These are phyloP conservation scores for Termitomyces sp. DNA, from an alignment of 768 basidiomycete genomes.

Conservation along the genomic window DNA sequence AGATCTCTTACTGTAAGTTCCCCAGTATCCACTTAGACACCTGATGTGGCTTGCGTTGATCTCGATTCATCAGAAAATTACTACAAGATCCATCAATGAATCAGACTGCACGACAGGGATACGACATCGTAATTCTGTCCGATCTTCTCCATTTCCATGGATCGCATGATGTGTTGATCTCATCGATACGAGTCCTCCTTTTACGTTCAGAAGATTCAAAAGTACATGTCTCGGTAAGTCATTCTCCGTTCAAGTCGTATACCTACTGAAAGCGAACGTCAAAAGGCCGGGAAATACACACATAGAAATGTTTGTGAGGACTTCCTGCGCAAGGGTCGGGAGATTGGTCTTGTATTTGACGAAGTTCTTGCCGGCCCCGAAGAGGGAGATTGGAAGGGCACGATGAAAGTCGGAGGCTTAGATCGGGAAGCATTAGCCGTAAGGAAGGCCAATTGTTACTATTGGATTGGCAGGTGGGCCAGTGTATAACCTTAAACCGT, in stretches of 20 bases:
- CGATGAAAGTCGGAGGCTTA: slow-evolving; percentile 38
- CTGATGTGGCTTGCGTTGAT: background rate
- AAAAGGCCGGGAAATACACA: slow-evolving; percentile 56
- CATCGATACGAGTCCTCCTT: slow-evolving; percentile 46
- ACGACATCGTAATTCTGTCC: slow-evolving; percentile 60
- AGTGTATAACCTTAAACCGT: background rate
- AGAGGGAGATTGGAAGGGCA: slow-evolving; percentile 43
- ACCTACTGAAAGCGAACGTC: background rate
- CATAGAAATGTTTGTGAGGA: slow-evolving; percentile 41
- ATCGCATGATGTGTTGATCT: slow-evolving; percentile 53
- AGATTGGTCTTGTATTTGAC: slow-evolving; percentile 41
- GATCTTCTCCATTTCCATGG: slow-evolving; percentile 67
- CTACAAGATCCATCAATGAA: slow-evolving; percentile 4
- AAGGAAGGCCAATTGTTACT: slow-evolving; percentile 55
- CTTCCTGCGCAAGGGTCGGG: slow-evolving; percentile 39
- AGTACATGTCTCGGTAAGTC: slow-evolving; percentile 50
- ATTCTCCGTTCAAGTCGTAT: background rate
- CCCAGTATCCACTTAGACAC: background rate
- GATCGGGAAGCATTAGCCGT: slow-evolving; percentile 39
- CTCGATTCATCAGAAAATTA: slow-evolving; percentile 12
- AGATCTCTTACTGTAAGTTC: slow-evolving; percentile 40
- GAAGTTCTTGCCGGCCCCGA: slow-evolving; percentile 29
- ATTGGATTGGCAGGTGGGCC: slow-evolving; percentile 57
- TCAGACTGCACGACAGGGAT: slow-evolving; percentile 23
- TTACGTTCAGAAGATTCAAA: slow-evolving; percentile 31